Percentiles rank a stretch among this genome's conserved stretches.
phyloP scores from a whole-genome alignment of 345 rosid genomes.

The Gynandropsis gynandra region DNA sequence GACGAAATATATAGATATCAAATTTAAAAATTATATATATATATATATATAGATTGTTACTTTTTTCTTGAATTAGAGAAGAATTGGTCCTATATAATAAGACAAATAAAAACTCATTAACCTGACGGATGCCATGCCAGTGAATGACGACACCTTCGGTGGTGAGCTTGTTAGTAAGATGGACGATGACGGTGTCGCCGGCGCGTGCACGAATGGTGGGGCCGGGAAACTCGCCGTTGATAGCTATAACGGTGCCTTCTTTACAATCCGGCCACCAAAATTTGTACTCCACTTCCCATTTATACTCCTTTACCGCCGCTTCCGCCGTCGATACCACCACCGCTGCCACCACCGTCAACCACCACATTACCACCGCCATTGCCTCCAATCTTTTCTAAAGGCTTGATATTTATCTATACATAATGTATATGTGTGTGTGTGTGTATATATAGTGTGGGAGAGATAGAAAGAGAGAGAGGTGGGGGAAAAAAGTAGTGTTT shows the following conservation, averaged over 20 bases:
- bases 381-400: too few relatives aligned
- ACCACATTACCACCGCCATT: conserved; percentile 16
- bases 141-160: conserved; percentile 87
- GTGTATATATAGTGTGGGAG: too few relatives aligned
- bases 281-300: conserved; percentile 68
- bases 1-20: too few relatives aligned
- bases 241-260: conserved; percentile 50
- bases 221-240: conserved; percentile 88
- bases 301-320: conserved; percentile 32
- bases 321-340: conserved; percentile 18
- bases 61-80: too few relatives aligned
- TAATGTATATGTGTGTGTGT: too few relatives aligned
- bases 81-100: too few relatives aligned
- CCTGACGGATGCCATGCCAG: conserved; percentile 98
- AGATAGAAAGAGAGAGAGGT: too few relatives aligned
- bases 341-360: conserved; percentile 14
- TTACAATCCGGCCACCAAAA: conserved; percentile 59
- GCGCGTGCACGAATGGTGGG: conserved; percentile 61
- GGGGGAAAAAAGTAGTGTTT: too few relatives aligned
- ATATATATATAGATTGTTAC: too few relatives aligned
- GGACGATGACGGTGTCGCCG: conserved; percentile 55
- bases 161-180: conserved; percentile 59
- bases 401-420: too few relatives aligned
- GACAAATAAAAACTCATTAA: too few relatives aligned
- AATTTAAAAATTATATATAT: too few relatives aligned